Base-by-base conservation (phyloP, 2,329 filamentous ascomycete species). In the Lasiodiplodia theobromae region DNA sequence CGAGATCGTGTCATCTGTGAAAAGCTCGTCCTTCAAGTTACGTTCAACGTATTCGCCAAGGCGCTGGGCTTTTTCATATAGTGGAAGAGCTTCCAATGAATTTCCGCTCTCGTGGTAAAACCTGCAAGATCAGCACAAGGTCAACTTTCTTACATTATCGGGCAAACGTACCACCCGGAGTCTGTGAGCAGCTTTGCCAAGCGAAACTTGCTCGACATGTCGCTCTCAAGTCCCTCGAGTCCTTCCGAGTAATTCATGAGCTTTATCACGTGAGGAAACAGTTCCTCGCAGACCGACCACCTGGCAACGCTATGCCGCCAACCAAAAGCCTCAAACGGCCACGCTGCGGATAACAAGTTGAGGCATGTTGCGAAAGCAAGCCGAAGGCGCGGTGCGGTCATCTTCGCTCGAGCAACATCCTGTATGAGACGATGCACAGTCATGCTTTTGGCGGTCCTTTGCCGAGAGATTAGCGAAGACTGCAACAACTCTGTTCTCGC, bases 31-130 rank as follows among this genome's bases (percentile, higher is more conserved):
- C 21, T 18, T n/a, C 28, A 65, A n/a, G 2, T 34, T 28, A 4
- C 6, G 6, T 18, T 69, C 69, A 38, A 47, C 21, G 5, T 25
- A n/a, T 8, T 28, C 38, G 7, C 57, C 23, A 5, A n/a, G 12
- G 0, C 23, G 68, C n/a, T 69, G 69, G 6, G 71, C 70, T 38
- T 57, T 66, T 6, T 70, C 52, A 28, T 60, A 53, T 52, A 69
- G 72, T 1, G 49, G 34, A 14, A 68, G 53, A 3, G 69, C 64
- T 14, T 72, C 69, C 3, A 52, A 3, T 4, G 54, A 69, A 18
- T 37, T 31, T 25, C 71, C 70, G 49, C 60, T 65, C 37, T 73
- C 69, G 49, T 71, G 72, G 34, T 56, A 64, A 53, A 72, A 73
- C 69, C 70, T 70, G 31, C 12, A n/a, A 38, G 12, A 21, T 38